Conservation (phyloP, 2,329 filamentous ascomycete species). For the Talaromyces sp. region DNA sequence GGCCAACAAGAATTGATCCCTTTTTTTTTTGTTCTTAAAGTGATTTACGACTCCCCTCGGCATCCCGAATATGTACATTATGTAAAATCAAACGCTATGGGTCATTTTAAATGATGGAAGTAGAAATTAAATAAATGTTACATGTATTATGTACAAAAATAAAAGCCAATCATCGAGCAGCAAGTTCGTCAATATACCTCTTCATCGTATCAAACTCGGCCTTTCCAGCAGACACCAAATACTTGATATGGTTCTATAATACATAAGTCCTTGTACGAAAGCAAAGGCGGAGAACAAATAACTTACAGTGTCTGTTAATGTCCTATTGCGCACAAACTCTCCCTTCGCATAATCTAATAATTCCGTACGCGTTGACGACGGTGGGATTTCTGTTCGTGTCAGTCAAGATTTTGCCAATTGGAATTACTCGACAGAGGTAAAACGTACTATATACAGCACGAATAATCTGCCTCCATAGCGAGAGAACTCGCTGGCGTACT, state of each 20-base stretch:
- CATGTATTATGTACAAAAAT: too few species aligned
- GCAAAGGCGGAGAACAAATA: neutral
- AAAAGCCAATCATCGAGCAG: slow-evolving; percentile 15
- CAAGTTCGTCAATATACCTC: slow-evolving; percentile 42
- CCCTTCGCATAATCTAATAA: slow-evolving; percentile 37
- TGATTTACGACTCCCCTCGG: neutral
- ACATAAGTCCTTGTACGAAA: neutral
- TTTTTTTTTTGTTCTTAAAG: neutral
- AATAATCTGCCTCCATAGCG: slow-evolving; percentile 12
- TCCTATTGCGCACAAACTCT: slow-evolving; percentile 40
- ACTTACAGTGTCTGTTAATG: slow-evolving; percentile 38
- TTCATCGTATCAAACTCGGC: slow-evolving; percentile 43
- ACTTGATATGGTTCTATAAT: slow-evolving; percentile 35
- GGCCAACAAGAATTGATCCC: slow-evolving; percentile 2
- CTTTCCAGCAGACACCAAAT: slow-evolving; percentile 42
- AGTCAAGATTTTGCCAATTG: neutral
- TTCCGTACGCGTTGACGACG: slow-evolving; percentile 36
- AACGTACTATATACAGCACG: slow-evolving; percentile 11
- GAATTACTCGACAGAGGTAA: neutral
- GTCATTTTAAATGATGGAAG: neutral
- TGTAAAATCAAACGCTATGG: neutral
- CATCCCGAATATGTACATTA: neutral
- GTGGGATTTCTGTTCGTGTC: slow-evolving; percentile 30
- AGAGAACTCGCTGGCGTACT: slow-evolving; percentile 10
- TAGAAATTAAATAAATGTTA: too few species aligned